Percentiles rank a stretch among this genome's conserved stretches.
Evolutionary conservation across 139 green algal species (phyloP).

Genomic region (Tetradesmus obliquus): DNA sequence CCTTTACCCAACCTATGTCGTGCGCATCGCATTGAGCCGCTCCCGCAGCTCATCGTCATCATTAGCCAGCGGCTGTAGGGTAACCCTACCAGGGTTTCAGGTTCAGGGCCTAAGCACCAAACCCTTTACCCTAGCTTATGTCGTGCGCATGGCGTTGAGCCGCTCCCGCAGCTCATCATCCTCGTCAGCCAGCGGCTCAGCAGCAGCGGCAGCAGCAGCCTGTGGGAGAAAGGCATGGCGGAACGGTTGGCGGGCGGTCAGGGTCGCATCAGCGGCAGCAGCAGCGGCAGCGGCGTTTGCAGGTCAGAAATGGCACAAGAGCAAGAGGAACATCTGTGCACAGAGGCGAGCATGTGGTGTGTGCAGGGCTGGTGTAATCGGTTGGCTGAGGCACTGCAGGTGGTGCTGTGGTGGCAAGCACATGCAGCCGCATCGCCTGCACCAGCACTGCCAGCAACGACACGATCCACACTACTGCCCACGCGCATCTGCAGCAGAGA

Average conservation of each 20-base stretch:
- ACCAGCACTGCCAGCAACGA: too few relatives aligned
- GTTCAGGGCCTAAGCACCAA: too few relatives aligned
- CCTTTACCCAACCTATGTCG: too few relatives aligned
- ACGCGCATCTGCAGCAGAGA: too few relatives aligned
- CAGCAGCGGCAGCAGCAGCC: slow-evolving; percentile 24
- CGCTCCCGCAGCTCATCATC: slow-evolving; percentile 62
- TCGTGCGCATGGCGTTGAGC: slow-evolving; percentile 63
- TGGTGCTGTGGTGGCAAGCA: too few relatives aligned
- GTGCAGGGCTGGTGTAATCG: too few relatives aligned
- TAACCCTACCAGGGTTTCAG: too few relatives aligned
- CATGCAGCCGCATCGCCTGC: too few relatives aligned
- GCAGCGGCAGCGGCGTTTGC: neutral
- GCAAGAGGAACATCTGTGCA: neutral
- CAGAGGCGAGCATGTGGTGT: too few relatives aligned
- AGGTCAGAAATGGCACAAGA: neutral
- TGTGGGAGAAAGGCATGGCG: neutral
- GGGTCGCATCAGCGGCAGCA: neutral
- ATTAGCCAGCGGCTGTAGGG: too few relatives aligned
- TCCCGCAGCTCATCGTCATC: slow-evolving; percentile 64
- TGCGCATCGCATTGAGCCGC: slow-evolving; percentile 64
- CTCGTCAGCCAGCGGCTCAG: slow-evolving; percentile 58
- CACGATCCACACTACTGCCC: too few relatives aligned
- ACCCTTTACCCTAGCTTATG: neutral
- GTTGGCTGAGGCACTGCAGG: too few relatives aligned
- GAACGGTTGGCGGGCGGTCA: neutral